phyloP scores from a whole-genome alignment of 495 filamentous ascomycete genomes.

The Rhypophila decipiens region DNA sequence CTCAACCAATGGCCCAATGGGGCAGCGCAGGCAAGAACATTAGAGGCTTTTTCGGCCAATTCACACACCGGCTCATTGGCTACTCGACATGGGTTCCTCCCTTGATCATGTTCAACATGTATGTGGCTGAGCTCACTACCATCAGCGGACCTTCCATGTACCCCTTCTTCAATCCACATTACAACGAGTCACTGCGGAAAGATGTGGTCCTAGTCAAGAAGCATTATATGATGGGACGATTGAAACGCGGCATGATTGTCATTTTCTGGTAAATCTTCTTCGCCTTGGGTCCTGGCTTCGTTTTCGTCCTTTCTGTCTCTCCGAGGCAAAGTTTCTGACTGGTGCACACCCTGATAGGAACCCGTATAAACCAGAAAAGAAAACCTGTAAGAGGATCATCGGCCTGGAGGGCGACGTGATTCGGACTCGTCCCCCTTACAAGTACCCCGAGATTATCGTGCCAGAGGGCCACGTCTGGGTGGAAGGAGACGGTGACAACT shows the following conservation, averaged over 20 bases:
- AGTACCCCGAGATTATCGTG: conserved; percentile 48
- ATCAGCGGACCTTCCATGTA: conserved; percentile 71
- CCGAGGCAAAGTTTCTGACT: not conserved
- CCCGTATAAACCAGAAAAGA: conserved; percentile 53
- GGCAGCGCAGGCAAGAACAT: conserved; percentile 14
- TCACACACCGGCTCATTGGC: conserved; percentile 42
- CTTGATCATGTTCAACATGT: conserved; percentile 55
- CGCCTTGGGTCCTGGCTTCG: not conserved
- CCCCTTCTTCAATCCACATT: conserved; percentile 64
- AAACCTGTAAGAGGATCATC: conserved; percentile 63
- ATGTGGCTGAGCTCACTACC: conserved; percentile 55
- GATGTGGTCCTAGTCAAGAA: conserved; percentile 50
- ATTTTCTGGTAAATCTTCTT: conserved; percentile 39
- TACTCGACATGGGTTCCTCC: conserved; percentile 58
- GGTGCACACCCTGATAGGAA: conserved; percentile 40
- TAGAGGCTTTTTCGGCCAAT: conserved; percentile 25
- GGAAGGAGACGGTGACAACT: conserved; percentile 61
- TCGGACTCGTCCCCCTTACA: conserved; percentile 54
- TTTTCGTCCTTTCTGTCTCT: not conserved
- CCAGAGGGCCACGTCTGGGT: conserved; percentile 73
- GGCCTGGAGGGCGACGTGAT: conserved; percentile 65
- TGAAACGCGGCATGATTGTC: conserved; percentile 50
- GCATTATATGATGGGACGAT: conserved; percentile 33
- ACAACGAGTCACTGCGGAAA: conserved; percentile 46
- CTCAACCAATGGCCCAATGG: conserved; percentile 30